Percentiles rank a stretch among this genome's conserved stretches.
Conservation (phyloP, 208 protist genomes). For the Wallacemonas sp. region DNA sequence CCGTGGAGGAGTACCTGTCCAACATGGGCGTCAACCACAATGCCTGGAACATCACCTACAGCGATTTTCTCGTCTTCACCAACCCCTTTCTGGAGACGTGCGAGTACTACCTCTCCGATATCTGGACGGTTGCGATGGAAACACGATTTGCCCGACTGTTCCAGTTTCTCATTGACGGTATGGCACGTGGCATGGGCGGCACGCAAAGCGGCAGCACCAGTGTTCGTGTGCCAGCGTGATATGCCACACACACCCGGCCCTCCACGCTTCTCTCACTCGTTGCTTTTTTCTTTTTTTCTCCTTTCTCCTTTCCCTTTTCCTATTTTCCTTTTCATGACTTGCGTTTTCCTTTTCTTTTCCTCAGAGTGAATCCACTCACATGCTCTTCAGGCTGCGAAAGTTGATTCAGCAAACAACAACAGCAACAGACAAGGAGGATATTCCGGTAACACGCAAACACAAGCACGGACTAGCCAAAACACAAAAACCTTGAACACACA, state of each 20-base stretch:
- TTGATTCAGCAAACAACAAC: no score
- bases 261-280: no score
- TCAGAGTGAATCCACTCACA: no score
- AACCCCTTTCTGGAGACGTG: conserved; percentile 9
- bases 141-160: conserved; percentile 2
- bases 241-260: no score
- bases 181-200: conserved; percentile 2
- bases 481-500: no score
- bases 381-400: no score
- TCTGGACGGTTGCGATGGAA: conserved; percentile 13
- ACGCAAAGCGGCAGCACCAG: not conserved
- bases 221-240: no score
- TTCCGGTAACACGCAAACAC: no score
- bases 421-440: no score
- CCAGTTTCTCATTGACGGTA: conserved; percentile 14
- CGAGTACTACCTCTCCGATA: conserved; percentile 13
- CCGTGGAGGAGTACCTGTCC: conserved; percentile 24
- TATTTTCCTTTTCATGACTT: conserved; percentile 10
- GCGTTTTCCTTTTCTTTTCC: no score
- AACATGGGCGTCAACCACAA: conserved; percentile 10
- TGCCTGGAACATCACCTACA: not conserved
- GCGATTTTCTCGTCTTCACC: conserved; percentile 11
- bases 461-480: no score
- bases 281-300: conserved; percentile 9
- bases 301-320: not conserved